These are phyloP conservation scores for Pleurotus tuoliensis DNA, from an alignment of 768 basidiomycete species.

Conservation along the genomic window DNA sequence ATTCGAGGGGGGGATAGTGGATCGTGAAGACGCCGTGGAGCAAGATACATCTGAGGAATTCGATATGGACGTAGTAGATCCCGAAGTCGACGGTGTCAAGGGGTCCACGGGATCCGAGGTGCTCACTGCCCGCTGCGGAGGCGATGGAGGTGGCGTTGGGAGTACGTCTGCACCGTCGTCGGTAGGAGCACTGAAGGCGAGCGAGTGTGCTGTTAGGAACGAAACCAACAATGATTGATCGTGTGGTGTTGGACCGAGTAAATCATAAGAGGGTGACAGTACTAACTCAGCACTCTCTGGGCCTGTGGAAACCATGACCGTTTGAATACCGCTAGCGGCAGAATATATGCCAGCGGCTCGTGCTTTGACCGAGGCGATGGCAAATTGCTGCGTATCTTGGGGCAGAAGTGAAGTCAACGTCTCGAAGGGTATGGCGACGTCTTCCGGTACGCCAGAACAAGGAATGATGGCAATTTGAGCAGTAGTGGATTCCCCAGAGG, in stretches of 20 bases:
- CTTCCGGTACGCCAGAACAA: constrained; percentile 1
- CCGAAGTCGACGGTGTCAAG: background rate
- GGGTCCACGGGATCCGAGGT: background rate
- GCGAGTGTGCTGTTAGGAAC: background rate
- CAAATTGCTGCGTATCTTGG: constrained; percentile 9
- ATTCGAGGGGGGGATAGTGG: background rate
- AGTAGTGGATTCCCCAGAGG: background rate
- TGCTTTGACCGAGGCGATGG: constrained; percentile 15
- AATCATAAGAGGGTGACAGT: background rate
- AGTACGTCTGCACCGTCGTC: background rate
- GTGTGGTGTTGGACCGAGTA: background rate
- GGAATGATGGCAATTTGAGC: constrained; percentile 7
- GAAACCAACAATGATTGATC: background rate
- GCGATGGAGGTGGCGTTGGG: constrained; percentile 2
- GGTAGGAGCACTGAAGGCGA: background rate
- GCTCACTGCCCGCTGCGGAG: background rate
- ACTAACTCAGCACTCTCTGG: background rate
- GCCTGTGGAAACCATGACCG: background rate
- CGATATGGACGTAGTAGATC: background rate
- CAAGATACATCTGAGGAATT: background rate
- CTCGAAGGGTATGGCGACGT: constrained; percentile 1
- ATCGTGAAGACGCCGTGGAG: background rate
- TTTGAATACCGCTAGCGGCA: background rate
- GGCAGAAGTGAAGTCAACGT: constrained; percentile 9
- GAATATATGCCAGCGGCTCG: background rate